Percentiles rank a stretch among this genome's conserved stretches.
Evolutionary conservation across 2,329 filamentous ascomycete genomes (phyloP).

Genomic region (Exophiala spinifera): DNA sequence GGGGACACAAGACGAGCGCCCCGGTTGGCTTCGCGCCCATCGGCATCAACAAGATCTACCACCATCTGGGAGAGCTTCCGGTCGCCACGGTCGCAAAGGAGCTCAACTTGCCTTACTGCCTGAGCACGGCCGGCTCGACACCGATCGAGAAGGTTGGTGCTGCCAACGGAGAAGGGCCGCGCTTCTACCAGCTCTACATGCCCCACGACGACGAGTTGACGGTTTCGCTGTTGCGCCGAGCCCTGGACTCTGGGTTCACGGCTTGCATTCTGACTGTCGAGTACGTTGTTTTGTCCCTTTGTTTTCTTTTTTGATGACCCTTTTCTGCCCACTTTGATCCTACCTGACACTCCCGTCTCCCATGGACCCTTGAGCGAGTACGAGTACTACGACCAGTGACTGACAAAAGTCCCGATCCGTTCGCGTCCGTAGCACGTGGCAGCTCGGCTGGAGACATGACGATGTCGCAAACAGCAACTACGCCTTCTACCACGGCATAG

Average conservation of each 20-base stretch:
- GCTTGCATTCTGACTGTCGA: constrained; percentile 55
- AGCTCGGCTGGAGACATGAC: constrained; percentile 60
- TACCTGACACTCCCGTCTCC: no score
- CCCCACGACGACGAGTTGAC: constrained; percentile 61
- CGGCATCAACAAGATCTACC: constrained; percentile 65
- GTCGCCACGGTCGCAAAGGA: constrained; percentile 61
- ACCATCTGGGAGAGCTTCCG: constrained; percentile 56
- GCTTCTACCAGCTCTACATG: constrained; percentile 65
- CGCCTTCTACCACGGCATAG: constrained; percentile 60
- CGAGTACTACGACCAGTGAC: no score
- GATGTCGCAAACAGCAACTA: constrained; percentile 58
- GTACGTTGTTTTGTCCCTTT: no score
- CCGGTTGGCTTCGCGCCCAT: constrained; percentile 65
- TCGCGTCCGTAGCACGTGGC: no score
- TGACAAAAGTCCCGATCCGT: no score
- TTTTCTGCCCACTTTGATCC: no score
- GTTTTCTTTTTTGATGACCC: no score
- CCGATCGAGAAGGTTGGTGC: constrained; percentile 57
- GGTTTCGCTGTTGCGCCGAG: constrained; percentile 54
- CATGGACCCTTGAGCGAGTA: no score
- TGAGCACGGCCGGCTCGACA: constrained; percentile 56
- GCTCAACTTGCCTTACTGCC: constrained; percentile 57
- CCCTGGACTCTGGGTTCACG: constrained; percentile 53
- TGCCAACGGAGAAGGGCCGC: constrained; percentile 51
- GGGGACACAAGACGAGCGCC: constrained; percentile 57